Conservation (phyloP, 1,284 basidiomycete species). For the Trichosporon sp. region DNA sequence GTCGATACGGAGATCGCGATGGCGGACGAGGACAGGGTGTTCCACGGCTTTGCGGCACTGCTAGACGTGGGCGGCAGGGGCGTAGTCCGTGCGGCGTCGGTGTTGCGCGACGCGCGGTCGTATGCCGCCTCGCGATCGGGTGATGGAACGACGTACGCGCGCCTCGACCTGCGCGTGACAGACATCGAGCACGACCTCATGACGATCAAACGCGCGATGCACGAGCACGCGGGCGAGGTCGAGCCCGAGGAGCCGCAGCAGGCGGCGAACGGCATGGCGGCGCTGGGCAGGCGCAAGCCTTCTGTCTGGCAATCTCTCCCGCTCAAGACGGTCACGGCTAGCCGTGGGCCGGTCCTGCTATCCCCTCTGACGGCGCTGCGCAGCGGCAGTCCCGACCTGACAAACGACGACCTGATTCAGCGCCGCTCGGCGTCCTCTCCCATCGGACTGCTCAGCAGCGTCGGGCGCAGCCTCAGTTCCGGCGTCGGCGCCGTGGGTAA, state of each 20-base stretch:
- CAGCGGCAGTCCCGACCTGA: conserved; percentile 6
- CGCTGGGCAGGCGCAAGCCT: neutral
- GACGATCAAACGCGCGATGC: conserved; percentile 40
- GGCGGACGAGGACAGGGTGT: conserved; percentile 67
- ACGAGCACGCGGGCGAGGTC: conserved; percentile 38
- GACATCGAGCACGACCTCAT: conserved; percentile 77
- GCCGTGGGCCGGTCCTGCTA: conserved; percentile 2
- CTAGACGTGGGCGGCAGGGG: conserved; percentile 56
- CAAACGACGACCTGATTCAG: conserved; percentile 5
- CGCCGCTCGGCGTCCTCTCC: neutral
- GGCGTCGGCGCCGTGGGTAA: conserved; percentile 30
- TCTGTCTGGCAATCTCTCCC: conserved; percentile 19
- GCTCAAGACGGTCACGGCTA: conserved; percentile 20
- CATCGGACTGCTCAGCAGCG: conserved; percentile 14
- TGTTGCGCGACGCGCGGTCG: conserved; percentile 55
- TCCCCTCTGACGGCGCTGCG: neutral
- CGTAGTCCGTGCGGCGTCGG: conserved; percentile 42
- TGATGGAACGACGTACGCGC: conserved; percentile 55
- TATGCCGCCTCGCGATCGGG: conserved; percentile 53
- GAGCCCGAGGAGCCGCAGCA: conserved; percentile 12
- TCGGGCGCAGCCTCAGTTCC: conserved; percentile 31
- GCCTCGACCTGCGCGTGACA: conserved; percentile 56
- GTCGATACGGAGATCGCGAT: conserved; percentile 79
- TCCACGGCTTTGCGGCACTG: conserved; percentile 65
- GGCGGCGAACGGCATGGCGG: neutral